A percentile compares a stretch with the other conserved stretches of the same genome.
These are phyloP conservation scores for Linnemannia exigua DNA, from an alignment of 192 early-diverging fungal species.

Conservation along the genomic window DNA sequence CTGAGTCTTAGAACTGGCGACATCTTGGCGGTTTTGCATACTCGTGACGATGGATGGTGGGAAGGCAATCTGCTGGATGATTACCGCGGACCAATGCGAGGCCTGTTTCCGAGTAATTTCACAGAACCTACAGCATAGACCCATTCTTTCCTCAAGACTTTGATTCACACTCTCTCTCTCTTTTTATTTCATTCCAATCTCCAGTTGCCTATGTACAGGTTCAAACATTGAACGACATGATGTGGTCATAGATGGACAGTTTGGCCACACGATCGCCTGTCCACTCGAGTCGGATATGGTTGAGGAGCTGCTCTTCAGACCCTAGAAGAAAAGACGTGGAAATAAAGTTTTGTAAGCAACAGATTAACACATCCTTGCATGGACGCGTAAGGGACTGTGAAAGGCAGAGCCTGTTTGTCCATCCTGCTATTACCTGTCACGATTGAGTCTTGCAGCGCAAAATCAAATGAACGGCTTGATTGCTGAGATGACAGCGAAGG, in stretches of 20 bases:
- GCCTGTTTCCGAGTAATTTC: constrained; percentile 62
- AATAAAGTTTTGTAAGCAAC: neutral
- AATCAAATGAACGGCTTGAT: constrained; percentile 58
- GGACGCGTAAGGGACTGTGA: neutral
- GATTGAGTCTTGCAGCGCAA: constrained; percentile 51
- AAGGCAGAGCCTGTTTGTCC: too few relatives aligned
- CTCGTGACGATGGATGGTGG: constrained; percentile 73
- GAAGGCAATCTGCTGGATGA: constrained; percentile 59
- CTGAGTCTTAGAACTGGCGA: constrained; percentile 64
- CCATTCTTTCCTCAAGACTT: neutral
- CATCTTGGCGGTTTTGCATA: constrained; percentile 58
- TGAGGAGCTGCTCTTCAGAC: constrained; percentile 42
- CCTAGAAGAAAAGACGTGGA: constrained; percentile 30
- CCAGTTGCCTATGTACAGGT: neutral
- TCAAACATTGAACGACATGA: constrained; percentile 74
- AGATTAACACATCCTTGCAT: constrained; percentile 4
- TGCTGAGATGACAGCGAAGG: constrained; percentile 58
- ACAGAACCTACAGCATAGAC: constrained; percentile 35
- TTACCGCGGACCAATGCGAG: constrained; percentile 27
- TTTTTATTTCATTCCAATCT: neutral
- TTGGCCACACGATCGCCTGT: constrained; percentile 62
- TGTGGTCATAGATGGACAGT: constrained; percentile 61
- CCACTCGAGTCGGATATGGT: constrained; percentile 66
- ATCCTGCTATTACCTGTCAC: constrained; percentile 19
- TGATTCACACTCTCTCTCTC: neutral